Percentiles rank a stretch among this genome's conserved stretches.
Evolutionary conservation across 768 basidiomycete species (phyloP).

Genomic region (Chlorophyllum brunneum): DNA sequence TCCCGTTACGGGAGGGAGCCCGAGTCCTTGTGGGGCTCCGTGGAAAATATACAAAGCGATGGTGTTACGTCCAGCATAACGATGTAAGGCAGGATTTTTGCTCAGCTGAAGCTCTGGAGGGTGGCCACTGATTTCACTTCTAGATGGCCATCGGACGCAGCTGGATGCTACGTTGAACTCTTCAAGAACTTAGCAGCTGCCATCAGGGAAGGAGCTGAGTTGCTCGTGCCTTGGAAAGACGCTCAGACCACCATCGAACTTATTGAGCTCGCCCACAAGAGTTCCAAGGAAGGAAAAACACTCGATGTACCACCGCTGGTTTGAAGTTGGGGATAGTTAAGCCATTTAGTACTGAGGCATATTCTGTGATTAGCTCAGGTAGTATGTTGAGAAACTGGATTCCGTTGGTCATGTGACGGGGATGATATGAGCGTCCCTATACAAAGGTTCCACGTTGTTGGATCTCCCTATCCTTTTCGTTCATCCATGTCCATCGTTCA

Average conservation of each 20-base stretch:
- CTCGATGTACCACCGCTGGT: constrained; percentile 26
- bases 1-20: constrained; percentile 58
- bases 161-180: constrained; percentile 56
- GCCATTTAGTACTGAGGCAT: background rate
- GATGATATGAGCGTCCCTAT: constrained; percentile 10
- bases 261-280: constrained; percentile 69
- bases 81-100: constrained; percentile 25
- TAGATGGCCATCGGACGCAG: constrained; percentile 62
- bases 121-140: constrained; percentile 13
- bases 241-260: constrained; percentile 69
- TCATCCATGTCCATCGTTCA: constrained; percentile 37
- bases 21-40: constrained; percentile 54
- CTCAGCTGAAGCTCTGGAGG: background rate
- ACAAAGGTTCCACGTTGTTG: constrained; percentile 25
- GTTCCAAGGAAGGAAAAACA: constrained; percentile 54
- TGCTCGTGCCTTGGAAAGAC: constrained; percentile 70
- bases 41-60: constrained; percentile 53
- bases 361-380: too few relatives aligned
- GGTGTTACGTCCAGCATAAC: constrained; percentile 35
- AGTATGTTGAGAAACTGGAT: too few relatives aligned
- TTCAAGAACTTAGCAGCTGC: constrained; percentile 65
- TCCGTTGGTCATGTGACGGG: constrained; percentile 21
- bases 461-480: background rate
- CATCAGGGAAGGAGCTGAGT: constrained; percentile 51
- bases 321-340: background rate